A percentile compares a stretch with the other conserved stretches of the same genome.
Conservation (phyloP, 148 eudicot genomes). For the Camellia granthamiana region DNA sequence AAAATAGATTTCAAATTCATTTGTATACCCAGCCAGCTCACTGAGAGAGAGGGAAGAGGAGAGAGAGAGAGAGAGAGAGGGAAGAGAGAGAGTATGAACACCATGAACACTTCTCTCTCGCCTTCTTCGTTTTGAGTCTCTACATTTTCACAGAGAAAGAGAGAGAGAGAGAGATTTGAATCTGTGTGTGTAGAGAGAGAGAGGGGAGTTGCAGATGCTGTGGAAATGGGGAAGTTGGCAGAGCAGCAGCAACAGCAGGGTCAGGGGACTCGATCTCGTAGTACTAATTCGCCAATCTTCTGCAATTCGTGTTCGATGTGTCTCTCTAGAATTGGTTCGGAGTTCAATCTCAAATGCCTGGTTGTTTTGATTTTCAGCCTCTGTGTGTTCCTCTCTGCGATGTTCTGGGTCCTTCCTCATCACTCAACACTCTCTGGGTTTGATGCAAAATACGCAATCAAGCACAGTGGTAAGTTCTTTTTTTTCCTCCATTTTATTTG, state of each 20-base stretch:
- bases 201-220: not conserved
- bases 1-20: too few species aligned
- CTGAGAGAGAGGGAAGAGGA: too few species aligned
- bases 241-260: constrained; percentile 14
- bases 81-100: not conserved
- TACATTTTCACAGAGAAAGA: too few species aligned
- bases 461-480: constrained; percentile 27
- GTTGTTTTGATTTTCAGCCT: constrained; percentile 28
- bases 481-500: not conserved
- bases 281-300: too few species aligned
- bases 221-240: constrained; percentile 3
- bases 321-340: not conserved
- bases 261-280: not conserved
- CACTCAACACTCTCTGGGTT: constrained; percentile 19
- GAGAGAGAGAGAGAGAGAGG: too few species aligned
- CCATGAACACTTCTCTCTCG: not conserved
- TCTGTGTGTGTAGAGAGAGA: not conserved
- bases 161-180: too few species aligned
- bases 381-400: constrained; percentile 25
- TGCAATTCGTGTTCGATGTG: too few species aligned
- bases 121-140: not conserved
- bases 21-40: too few species aligned
- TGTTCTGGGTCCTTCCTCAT: constrained; percentile 27
- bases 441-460: constrained; percentile 35
- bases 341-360: constrained; percentile 26